These are phyloP conservation scores for Sporothrix variecibatus DNA, from an alignment of 2,329 filamentous ascomycete species.

Conservation along the genomic window DNA sequence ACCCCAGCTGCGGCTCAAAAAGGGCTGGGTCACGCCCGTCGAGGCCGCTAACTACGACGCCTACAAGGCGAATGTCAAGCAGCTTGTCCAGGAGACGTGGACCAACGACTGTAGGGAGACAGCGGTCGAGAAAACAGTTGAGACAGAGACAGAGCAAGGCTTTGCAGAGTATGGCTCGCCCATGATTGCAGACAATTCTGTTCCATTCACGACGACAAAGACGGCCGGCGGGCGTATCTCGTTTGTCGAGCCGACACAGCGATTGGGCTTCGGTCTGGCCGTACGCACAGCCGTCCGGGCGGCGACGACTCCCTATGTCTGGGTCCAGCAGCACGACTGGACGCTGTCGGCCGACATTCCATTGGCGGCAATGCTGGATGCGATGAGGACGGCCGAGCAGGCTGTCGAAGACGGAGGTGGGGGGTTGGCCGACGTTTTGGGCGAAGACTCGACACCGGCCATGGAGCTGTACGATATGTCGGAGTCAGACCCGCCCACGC, in stretches of 20 bases:
- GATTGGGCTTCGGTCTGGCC: slow-evolving; percentile 56
- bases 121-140: not conserved
- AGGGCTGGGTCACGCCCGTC: slow-evolving; percentile 52
- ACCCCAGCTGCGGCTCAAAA: slow-evolving; percentile 50
- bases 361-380: slow-evolving; percentile 45
- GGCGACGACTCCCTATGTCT: slow-evolving; percentile 53
- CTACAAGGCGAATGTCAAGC: slow-evolving; percentile 53
- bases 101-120: not conserved
- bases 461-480: not conserved
- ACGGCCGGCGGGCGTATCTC: slow-evolving; percentile 43
- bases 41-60: slow-evolving; percentile 44
- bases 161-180: slow-evolving; percentile 52
- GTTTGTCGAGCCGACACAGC: slow-evolving; percentile 51
- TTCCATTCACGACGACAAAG: slow-evolving; percentile 42
- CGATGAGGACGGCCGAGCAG: slow-evolving; percentile 45
- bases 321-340: slow-evolving; percentile 63
- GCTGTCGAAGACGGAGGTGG: not conserved
- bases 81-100: slow-evolving; percentile 39
- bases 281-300: slow-evolving; percentile 54
- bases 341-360: slow-evolving; percentile 49
- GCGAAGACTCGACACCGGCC: not conserved
- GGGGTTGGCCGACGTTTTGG: not conserved
- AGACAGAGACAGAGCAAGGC: slow-evolving; percentile 28
- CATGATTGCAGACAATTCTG: slow-evolving; percentile 37
- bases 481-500: not conserved